Evolutionary conservation across 2,329 filamentous ascomycete species (phyloP).

Genomic region (Biscogniauxia marginata): DNA sequence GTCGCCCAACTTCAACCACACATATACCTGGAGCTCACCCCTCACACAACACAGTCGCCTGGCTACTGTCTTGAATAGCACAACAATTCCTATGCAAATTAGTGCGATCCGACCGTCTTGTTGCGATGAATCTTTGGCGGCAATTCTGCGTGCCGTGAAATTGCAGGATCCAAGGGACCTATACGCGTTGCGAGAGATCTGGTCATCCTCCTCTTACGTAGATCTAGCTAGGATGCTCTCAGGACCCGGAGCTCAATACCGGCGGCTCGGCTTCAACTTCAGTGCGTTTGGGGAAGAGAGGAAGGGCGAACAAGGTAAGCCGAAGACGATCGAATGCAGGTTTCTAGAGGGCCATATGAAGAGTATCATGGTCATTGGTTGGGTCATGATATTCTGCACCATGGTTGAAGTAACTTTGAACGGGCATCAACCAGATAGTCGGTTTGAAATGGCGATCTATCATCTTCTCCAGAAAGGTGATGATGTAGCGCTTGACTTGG

Average conservation of each 20-base stretch:
- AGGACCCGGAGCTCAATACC: constrained; percentile 32
- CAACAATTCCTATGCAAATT: neutral
- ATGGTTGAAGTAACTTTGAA: constrained; percentile 30
- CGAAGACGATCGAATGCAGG: constrained; percentile 39
- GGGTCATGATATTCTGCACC: constrained; percentile 34
- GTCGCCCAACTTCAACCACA: constrained; percentile 38
- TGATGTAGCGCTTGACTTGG: neutral
- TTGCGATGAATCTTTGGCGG: constrained; percentile 2
- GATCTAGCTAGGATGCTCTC: constrained; percentile 38
- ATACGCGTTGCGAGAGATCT: constrained; percentile 32
- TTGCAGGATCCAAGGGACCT: constrained; percentile 6
- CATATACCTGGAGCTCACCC: constrained; percentile 39
- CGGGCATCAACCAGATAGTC: neutral
- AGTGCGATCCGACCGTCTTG: neutral
- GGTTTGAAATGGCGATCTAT: constrained; percentile 1
- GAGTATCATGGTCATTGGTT: constrained; percentile 30
- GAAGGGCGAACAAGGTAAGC: constrained; percentile 33
- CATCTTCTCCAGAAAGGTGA: neutral
- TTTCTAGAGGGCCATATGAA: constrained; percentile 38
- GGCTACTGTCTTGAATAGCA: constrained; percentile 13
- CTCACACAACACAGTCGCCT: constrained; percentile 34
- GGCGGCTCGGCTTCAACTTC: constrained; percentile 42
- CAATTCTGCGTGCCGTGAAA: neutral
- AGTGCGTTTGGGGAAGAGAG: constrained; percentile 38
- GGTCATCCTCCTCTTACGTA: constrained; percentile 23